Percentiles rank a stretch among this genome's conserved stretches.
These are phyloP conservation scores for Saturnispora saitoi DNA, from an alignment of 805 yeast species.

Conservation along the genomic window DNA sequence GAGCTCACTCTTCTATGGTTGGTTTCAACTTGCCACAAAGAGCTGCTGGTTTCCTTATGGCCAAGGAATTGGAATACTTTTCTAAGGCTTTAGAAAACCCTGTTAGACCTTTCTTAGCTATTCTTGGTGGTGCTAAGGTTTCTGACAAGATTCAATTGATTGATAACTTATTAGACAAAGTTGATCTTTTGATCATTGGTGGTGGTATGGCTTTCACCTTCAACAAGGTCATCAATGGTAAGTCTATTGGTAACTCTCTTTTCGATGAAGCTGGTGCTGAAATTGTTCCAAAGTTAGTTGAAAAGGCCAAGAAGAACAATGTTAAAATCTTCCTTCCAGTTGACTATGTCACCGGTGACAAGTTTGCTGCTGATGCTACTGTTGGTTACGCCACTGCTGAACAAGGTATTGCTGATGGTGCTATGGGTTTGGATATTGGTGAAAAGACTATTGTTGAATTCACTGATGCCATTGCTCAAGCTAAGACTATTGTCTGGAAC, in stretches of 20 bases:
- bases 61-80: slow-evolving; percentile 94
- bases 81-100: slow-evolving; percentile 99
- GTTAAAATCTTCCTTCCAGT: slow-evolving; percentile 92
- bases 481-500: slow-evolving; percentile 99
- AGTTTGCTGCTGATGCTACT: slow-evolving; percentile 85
- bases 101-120: slow-evolving; percentile 95
- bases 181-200: slow-evolving; percentile 87
- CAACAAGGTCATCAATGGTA: slow-evolving; percentile 82
- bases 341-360: slow-evolving; percentile 94
- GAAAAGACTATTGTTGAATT: slow-evolving; percentile 78
- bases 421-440: slow-evolving; percentile 96
- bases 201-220: slow-evolving; percentile 99
- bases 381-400: slow-evolving; percentile 77
- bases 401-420: slow-evolving; percentile 88
- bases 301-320: slow-evolving; percentile 91
- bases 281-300: slow-evolving; percentile 85
- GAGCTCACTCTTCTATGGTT: slow-evolving; percentile 99
- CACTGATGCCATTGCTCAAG: slow-evolving; percentile 74
- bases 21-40: slow-evolving; percentile 92
- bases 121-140: slow-evolving; percentile 99
- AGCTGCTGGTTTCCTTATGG: slow-evolving; percentile 98
- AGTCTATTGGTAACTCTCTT: slow-evolving; percentile 86
- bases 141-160: slow-evolving; percentile 97
- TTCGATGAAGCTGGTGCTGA: slow-evolving; percentile 93
- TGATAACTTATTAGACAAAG: slow-evolving; percentile 95